A percentile compares a stretch with the other conserved stretches of the same genome.
Evolutionary conservation across 495 filamentous ascomycete species (phyloP).

Genomic region (Talaromyces thailandensis): DNA sequence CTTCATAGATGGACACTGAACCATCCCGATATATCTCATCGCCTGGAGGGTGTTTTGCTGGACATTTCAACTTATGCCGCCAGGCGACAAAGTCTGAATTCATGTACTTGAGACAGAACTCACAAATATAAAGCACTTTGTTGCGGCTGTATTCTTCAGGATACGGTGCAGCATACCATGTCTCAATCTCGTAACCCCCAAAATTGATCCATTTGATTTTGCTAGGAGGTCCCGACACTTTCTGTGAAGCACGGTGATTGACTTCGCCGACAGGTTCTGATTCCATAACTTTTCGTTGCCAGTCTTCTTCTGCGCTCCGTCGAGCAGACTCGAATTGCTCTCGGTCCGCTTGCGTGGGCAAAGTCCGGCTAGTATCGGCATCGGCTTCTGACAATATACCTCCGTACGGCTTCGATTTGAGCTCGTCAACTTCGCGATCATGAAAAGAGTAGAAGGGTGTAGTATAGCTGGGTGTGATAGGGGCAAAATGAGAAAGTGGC

Average conservation of each 20-base stretch:
- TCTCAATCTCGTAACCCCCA: slow-evolving; percentile 94
- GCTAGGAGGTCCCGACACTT: slow-evolving; percentile 76
- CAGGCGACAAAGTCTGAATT: slow-evolving; percentile 96
- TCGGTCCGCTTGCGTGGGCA: slow-evolving; percentile 71
- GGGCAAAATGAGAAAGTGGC: slow-evolving; percentile 36
- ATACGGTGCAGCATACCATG: slow-evolving; percentile 98
- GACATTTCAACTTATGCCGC: slow-evolving; percentile 96
- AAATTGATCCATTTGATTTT: slow-evolving; percentile 99
- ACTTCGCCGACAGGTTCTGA: slow-evolving; percentile 38
- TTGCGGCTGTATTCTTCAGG: slow-evolving; percentile 97
- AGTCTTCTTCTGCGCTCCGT: slow-evolving; percentile 82
- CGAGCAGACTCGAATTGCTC: slow-evolving; percentile 80
- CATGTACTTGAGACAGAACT: slow-evolving; percentile 99
- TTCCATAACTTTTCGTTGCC: slow-evolving; percentile 55
- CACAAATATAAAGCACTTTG: slow-evolving; percentile 91
- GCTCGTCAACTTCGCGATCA: slow-evolving; percentile 80
- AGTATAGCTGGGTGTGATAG: slow-evolving; percentile 46
- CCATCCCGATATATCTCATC: slow-evolving; percentile 97
- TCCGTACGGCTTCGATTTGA: slow-evolving; percentile 89
- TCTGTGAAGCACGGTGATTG: slow-evolving; percentile 44
- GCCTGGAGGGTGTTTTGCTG: slow-evolving; percentile 89
- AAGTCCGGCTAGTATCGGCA: slow-evolving; percentile 80
- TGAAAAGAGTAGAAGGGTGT: slow-evolving; percentile 75
- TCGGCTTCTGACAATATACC: slow-evolving; percentile 85
- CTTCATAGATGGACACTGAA: slow-evolving; percentile 91